Base-by-base conservation (phyloP, 2,329 filamentous ascomycete species). In the Penicillium sclerotiorum region DNA sequence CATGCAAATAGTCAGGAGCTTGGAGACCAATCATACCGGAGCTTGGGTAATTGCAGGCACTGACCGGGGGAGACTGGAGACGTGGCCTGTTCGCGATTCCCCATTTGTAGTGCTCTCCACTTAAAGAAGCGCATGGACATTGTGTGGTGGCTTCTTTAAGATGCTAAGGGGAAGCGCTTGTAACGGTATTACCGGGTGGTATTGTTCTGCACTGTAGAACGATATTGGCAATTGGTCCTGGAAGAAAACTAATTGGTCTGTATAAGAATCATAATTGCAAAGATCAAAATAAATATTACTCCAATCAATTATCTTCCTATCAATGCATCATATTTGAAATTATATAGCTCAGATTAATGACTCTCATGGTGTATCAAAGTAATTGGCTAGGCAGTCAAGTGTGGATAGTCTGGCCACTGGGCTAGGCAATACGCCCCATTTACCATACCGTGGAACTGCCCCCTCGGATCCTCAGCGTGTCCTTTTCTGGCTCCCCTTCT, bases 51-150 rank as follows among this genome's bases (percentile, higher is more conserved):
- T 30, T 33, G 44, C 50, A 45, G 48, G 22, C n/a, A n/a, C n/a
- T n/a, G n/a, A n/a, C n/a, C n/a, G n/a, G n/a, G 45, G 30, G 23
- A 35, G 21, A 51, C 45, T 49, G 50, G 59, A 61, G 59, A 61
- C 59, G 59, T 61, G 59, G 59, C 59, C 59, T 61, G 59, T 61
- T 59, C 57, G 47, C 47, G 22, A 33, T 28, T 45, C 35, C 42
- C 36, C 39, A 50, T 45, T 38, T 46, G 28, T 28, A 22, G 30
- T 40, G 27, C 36, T 41, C 45, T 54, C 53, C 43, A 52, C 45
- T 49, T 40, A 38, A 18, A 37, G 45, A 47, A 32, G 39, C 25
- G 45, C 36, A 47, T 47, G 35, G 40, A 21, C 40, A 18, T 43
- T 43, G 40, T 43, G 28, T 43, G 40, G 40, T 43, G 40, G 40